Evolutionary conservation across 768 basidiomycete genomes (phyloP), one percentile per base, ranked within the genome.

Genomic region (Cystobasidium onofrii): DNA sequence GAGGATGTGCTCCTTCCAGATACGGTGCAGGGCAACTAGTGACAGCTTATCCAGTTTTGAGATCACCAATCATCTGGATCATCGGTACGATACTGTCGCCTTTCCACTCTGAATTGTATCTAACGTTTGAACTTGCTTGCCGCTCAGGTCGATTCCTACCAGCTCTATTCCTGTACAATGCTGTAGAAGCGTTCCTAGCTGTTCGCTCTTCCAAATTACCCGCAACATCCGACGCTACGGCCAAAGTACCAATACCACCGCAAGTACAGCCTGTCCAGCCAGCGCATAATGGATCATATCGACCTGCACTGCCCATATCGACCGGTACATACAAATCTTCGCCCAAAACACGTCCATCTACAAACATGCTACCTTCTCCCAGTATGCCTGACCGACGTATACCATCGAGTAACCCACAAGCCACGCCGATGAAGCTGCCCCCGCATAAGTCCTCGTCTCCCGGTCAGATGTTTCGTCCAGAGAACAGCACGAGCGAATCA

Each of bases 291-390:
- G 63, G 27, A 27, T 41, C 63, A 3, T 64, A 64, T 43, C 23
- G 33, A 64, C 63, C 33, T 41, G 4, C 31, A 36, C 12, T 46
- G 17, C 36, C 69, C 29, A 55, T 71, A 4, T 10, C 50, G 46
- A 71, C 50, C 13, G 69, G n/a, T n/a, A 64, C 63, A 55, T 44
- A 71, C 54, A 71, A 60, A 61, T 71, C 69, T 4, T 71, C 69
- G 12, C 69, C 69, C n/a, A 60, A 55, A 54, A 71, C 69, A 31
- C 69, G 69, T 9, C 55, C 69, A 33, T 57, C 69, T 4, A 33
- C 69, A 60, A 41, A 33, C 39, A 36, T 46, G 52, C 33, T 46
- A 34, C 55, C 50, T n/a, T 71, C 69, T 4, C 69, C 69, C 7
- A 27, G 36, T 36, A 55, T 71, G 23, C 43, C 69, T 36, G 44